Evolutionary conservation across 129 eudicot genomes (phyloP), one percentile per base, ranked within the genome.

Genomic region (Glebionis coronaria): DNA sequence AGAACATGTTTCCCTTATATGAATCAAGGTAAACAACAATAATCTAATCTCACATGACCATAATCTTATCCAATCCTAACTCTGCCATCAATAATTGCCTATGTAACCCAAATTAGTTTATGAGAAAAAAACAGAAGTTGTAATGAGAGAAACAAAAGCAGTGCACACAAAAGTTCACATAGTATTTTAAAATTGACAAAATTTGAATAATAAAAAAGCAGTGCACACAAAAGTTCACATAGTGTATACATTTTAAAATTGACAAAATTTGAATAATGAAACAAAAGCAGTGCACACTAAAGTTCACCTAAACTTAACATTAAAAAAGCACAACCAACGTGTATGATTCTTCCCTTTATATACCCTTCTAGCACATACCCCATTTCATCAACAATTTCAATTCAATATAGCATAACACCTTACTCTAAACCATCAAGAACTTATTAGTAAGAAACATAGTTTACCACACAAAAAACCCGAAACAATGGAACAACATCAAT

Each of bases 401-500:
- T n/a, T n/a, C n/a, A n/a, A n/a, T n/a, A n/a, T n/a, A n/a, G n/a
- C n/a, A n/a, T n/a, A n/a, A n/a, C n/a, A n/a, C n/a, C n/a, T n/a
- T n/a, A n/a, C n/a, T n/a, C n/a, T n/a, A n/a, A n/a, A n/a, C n/a
- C n/a, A n/a, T n/a, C n/a, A n/a, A n/a, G n/a, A n/a, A n/a, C n/a
- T n/a, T 31, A 31, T 31, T 31, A 0, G 38, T 31, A 31, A 31
- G 7, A 31, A 4, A 31, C 38, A 31, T 5, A 31, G 1, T 5
- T 31, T 8, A 31, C 38, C 5, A 29, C 5, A 29, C 35, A 1
- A 29, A 29, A 29, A 5, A 4, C 38, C 38, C 38, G 9, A 20
- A 73, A 80, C 65, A 74, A 88, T 88, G 95, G 91, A 84, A 28
- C 82, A 75, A 70, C 82, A 88, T 59, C 27, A 75, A 59, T 80